Conservation (phyloP, 108 stramenopile species). For the Aurantiochytrium sp. region DNA sequence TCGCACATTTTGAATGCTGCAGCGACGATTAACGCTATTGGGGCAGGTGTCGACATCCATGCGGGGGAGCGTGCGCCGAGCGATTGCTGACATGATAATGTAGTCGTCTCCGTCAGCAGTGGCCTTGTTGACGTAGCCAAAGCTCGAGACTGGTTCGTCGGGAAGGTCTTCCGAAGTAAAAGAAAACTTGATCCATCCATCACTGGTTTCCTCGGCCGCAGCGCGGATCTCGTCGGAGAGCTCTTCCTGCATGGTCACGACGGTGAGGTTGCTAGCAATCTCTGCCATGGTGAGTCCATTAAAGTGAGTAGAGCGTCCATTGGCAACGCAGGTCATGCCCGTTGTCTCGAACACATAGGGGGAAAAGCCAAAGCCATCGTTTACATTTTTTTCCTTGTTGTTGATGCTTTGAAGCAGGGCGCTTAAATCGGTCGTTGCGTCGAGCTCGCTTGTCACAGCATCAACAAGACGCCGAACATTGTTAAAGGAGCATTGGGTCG, state of each 20-base stretch:
- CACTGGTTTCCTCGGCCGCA: background rate
- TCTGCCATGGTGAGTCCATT: background rate
- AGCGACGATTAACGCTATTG: background rate
- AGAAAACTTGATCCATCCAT: background rate
- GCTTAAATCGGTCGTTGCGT: background rate
- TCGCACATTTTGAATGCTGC: background rate
- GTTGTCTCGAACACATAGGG: background rate
- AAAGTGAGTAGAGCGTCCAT: background rate
- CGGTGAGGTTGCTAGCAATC: background rate
- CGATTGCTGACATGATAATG: background rate
- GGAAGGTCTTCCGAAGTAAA: background rate
- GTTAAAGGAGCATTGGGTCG: background rate
- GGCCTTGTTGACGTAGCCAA: background rate
- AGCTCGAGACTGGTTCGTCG: background rate
- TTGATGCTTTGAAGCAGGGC: background rate
- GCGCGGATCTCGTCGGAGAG: background rate
- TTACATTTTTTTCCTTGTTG: background rate
- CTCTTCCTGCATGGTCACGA: background rate
- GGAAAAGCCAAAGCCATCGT: background rate
- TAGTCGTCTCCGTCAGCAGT: background rate
- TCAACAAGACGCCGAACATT: background rate
- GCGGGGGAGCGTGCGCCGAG: background rate
- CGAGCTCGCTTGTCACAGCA: background rate
- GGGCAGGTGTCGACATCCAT: background rate
- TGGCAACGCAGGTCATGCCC: background rate